Percentiles rank a stretch among this genome's conserved stretches.
phyloP scores from a whole-genome alignment of 169 alveolate genomes.

The Babesia bigemina region DNA sequence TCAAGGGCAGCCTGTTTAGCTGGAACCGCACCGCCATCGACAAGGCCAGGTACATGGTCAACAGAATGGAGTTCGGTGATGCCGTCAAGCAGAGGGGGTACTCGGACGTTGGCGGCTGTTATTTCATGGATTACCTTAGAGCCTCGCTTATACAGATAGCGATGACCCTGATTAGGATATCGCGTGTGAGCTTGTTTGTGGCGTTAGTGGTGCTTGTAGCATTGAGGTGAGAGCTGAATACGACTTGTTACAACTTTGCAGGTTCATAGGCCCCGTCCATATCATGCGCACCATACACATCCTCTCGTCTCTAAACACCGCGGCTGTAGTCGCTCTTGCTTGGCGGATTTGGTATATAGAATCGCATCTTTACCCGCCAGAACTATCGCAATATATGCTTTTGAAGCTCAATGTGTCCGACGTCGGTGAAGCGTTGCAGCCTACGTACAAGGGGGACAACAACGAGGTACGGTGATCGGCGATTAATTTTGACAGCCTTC shows the following conservation, averaged over 20 bases:
- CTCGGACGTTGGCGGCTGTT: conserved; percentile 76
- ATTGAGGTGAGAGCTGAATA: conserved; percentile 56
- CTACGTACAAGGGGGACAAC: conserved; percentile 32
- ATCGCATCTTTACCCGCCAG: conserved; percentile 41
- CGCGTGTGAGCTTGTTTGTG: conserved; percentile 71
- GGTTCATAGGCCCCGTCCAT: conserved; percentile 64
- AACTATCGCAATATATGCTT: conserved; percentile 52
- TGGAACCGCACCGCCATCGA: conserved; percentile 28
- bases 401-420: conserved; percentile 42
- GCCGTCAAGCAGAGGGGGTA: conserved; percentile 72
- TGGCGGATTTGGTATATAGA: conserved; percentile 53
- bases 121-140: conserved; percentile 81
- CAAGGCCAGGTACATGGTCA: conserved; percentile 67
- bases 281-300: conserved; percentile 72
- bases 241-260: neutral
- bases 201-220: conserved; percentile 62
- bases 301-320: conserved; percentile 59
- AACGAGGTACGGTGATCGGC: conserved; percentile 2
- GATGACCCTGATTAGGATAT: conserved; percentile 74
- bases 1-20: conserved; percentile 28
- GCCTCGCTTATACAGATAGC: conserved; percentile 76
- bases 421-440: conserved; percentile 38
- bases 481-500: neutral
- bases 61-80: conserved; percentile 80
- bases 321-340: conserved; percentile 60